Evolutionary conservation across 768 basidiomycete genomes (phyloP).

Genomic region (Hortiboletus campestris): DNA sequence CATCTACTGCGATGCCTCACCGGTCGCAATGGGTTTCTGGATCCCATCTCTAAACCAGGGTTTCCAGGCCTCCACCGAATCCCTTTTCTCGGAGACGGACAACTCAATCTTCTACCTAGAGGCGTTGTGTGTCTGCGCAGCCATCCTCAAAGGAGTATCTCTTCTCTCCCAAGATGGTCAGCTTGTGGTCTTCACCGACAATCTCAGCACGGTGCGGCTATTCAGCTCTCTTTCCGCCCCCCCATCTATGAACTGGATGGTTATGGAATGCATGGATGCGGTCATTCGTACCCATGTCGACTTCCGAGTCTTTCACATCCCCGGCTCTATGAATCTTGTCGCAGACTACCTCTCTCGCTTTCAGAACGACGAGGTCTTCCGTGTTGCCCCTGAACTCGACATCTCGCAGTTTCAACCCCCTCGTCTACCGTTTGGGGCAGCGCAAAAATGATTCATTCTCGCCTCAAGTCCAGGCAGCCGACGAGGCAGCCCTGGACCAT

Average conservation of each 20-base stretch:
- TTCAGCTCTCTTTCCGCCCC: conserved; percentile 28
- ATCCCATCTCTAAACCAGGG: conserved; percentile 4
- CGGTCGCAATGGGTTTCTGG: conserved; percentile 24
- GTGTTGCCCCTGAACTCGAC: not conserved
- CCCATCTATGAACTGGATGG: conserved; percentile 13
- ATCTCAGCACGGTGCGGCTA: conserved; percentile 32
- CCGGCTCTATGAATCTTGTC: conserved; percentile 22
- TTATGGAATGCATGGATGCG: conserved; percentile 10
- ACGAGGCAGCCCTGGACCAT: conserved; percentile 6
- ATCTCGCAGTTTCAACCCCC: conserved; percentile 27
- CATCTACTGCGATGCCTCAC: conserved; percentile 28
- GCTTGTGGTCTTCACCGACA: conserved; percentile 28
- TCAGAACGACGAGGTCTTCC: conserved; percentile 12
- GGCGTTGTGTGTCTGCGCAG: not conserved
- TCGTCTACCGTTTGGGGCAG: conserved; percentile 30
- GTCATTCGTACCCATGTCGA: conserved; percentile 11
- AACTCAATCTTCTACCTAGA: not conserved
- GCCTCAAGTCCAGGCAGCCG: not conserved
- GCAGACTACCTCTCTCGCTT: conserved; percentile 27
- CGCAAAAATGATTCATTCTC: not conserved
- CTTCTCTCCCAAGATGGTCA: not conserved
- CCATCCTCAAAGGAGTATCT: not conserved
- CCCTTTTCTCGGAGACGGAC: conserved; percentile 14
- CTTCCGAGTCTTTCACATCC: conserved; percentile 23
- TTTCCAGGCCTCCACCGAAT: not conserved